These are phyloP conservation scores for Podospora appendiculata DNA, from an alignment of 495 filamentous ascomycete species.

Conservation along the genomic window DNA sequence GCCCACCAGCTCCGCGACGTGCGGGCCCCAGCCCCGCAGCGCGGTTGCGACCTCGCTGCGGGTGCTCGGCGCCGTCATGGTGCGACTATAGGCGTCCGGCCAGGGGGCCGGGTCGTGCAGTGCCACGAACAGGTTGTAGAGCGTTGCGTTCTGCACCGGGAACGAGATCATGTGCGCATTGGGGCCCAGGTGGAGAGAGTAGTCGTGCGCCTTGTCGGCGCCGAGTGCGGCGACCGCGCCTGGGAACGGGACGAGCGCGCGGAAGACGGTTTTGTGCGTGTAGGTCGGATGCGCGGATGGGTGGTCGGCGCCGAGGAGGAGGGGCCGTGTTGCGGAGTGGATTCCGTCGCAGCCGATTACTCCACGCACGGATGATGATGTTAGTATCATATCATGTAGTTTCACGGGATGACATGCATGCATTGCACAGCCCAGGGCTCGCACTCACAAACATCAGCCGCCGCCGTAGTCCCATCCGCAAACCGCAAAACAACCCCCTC, in stretches of 20 bases:
- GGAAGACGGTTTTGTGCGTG: conserved; percentile 36
- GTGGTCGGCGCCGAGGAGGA: conserved; percentile 28
- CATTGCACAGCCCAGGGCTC: too few relatives aligned
- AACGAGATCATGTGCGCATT: conserved; percentile 35
- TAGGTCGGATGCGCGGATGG: conserved; percentile 32
- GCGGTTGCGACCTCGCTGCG: conserved; percentile 16
- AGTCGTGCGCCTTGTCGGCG: conserved; percentile 28
- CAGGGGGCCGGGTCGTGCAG: conserved; percentile 27
- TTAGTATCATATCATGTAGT: too few relatives aligned
- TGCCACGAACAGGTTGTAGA: conserved; percentile 41
- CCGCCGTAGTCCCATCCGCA: too few relatives aligned
- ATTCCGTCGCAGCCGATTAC: too few relatives aligned
- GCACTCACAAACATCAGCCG: too few relatives aligned
- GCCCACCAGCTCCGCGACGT: conserved; percentile 10
- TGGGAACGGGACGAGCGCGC: conserved; percentile 40
- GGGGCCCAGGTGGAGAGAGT: conserved; percentile 37
- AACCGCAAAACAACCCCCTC: too few relatives aligned
- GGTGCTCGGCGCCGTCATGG: conserved; percentile 1
- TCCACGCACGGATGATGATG: too few relatives aligned
- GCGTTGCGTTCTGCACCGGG: conserved; percentile 16
- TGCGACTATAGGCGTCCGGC: conserved; percentile 18
- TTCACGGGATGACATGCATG: too few relatives aligned
- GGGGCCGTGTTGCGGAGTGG: conserved; percentile 33
- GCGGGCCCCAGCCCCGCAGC: conserved; percentile 10
- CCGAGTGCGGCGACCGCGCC: conserved; percentile 30